A percentile compares a stretch with the other conserved stretches of the same genome.
phyloP scores from a whole-genome alignment of 129 eudicot species.

The Calendula officinalis region DNA sequence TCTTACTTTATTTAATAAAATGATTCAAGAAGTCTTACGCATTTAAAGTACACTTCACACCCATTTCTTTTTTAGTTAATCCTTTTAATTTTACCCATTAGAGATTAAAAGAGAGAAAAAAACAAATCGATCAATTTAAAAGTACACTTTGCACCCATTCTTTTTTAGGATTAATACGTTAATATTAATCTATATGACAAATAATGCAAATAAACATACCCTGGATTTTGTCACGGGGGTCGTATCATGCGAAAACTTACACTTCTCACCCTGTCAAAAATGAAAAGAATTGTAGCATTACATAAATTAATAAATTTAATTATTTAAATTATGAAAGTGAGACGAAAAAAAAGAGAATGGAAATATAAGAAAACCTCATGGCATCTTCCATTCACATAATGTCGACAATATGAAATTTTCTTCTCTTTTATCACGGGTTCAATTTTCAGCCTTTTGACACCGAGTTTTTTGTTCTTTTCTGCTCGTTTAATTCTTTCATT shows the following conservation, averaged over 20 bases:
- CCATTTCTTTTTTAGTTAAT: too few relatives aligned
- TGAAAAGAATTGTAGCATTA: neutral
- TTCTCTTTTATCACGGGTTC: conserved; percentile 60
- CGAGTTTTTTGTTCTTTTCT: conserved; percentile 53
- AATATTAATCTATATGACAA: too few relatives aligned
- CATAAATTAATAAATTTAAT: neutral
- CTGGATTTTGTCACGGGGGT: conserved; percentile 81
- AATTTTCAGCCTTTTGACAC: conserved; percentile 61
- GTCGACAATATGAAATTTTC: conserved; percentile 55
- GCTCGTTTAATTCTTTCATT: conserved; percentile 63
- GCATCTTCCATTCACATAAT: conserved; percentile 81
- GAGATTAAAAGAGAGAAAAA: too few relatives aligned
- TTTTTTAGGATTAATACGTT: too few relatives aligned
- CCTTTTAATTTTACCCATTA: too few relatives aligned
- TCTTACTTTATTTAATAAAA: too few relatives aligned
- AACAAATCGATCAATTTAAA: too few relatives aligned
- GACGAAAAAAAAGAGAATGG: too few relatives aligned
- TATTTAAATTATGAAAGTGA: neutral
- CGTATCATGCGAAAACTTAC: conserved; percentile 87
- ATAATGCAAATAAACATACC: conserved; percentile 38
- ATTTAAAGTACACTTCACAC: too few relatives aligned
- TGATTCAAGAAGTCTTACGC: too few relatives aligned
- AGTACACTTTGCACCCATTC: too few relatives aligned
- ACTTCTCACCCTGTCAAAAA: conserved; percentile 74
- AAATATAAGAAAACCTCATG: conserved; percentile 67